Base-by-base conservation (phyloP, 257 asterid genomes). In the Scutellaria galericulata region DNA sequence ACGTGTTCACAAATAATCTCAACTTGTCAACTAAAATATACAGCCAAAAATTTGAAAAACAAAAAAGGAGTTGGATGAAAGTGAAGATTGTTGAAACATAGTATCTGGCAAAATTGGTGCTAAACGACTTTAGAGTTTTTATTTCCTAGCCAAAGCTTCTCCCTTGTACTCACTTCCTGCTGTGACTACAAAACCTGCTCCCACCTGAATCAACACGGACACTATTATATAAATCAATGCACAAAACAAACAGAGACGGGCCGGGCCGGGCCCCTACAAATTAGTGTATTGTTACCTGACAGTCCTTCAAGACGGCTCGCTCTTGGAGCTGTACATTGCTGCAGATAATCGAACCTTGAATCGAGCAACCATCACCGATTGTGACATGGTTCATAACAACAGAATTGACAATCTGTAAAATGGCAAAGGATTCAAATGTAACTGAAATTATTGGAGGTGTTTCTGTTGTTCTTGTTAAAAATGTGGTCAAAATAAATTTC, bases 301-400 rank as follows among this genome's bases (percentile, higher is more conserved):
- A 95, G 81, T 95, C 99, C 85, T 81, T 95, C 80, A 95, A 72
- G 40, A 85, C 83, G 3, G 87, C 97, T 12, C 97, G 99, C 71
- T 95, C 99, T 79, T 88, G 99, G 78, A 95, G 87, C 86, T 88
- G 98, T 13, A 86, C 98, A 14, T 95, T 90, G 75, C 96, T 90
- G 85, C 99, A 95, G 45, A 95, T 66, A 58, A 92, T 82, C 15
- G 98, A 87, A 74, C 99, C 98, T 86, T 95, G 99, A 66, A 95
- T 86, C 7, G 97, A 86, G 75, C 97, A 92, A 64, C 99, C 99
- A 76, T 92, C 99, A 31, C 90, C 97, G 60, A 95, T 83, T 0
- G 89, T 85, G 31, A 92, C 98, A 77, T 95, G 93, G 87, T 95
- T 86, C 98, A 95, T 85, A 45, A 95, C 83, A 31, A 95, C 87